phyloP scores from a whole-genome alignment of 2,329 filamentous ascomycete species.

The Talaromyces sp. region DNA sequence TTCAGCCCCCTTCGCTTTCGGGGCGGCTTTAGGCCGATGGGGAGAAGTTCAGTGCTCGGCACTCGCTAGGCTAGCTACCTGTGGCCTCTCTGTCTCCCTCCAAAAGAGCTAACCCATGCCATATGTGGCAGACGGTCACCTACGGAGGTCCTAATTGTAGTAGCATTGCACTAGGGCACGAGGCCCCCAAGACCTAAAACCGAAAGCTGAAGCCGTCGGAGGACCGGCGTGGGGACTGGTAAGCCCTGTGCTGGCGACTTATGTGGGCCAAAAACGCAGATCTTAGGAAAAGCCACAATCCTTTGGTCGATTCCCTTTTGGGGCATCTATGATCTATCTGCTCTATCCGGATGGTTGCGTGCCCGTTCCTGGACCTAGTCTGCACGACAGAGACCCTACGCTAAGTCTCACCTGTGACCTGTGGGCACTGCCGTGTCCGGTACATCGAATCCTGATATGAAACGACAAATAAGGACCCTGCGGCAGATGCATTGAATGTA shows the following conservation, averaged over 20 bases:
- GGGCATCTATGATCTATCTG: background rate
- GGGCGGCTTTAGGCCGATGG: background rate
- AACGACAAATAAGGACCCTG: background rate
- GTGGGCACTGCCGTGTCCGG: background rate
- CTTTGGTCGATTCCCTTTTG: constrained; percentile 3
- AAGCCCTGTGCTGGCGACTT: background rate
- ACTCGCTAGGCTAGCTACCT: background rate
- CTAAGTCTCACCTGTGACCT: background rate
- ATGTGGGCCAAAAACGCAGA: constrained; percentile 5
- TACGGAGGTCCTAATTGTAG: background rate
- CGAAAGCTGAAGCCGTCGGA: background rate
- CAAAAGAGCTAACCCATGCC: background rate
- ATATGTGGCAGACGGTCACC: background rate
- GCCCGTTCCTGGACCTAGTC: background rate
- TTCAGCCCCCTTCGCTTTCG: constrained; percentile 2
- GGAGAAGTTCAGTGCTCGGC: background rate
- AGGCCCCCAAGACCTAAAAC: background rate
- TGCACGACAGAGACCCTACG: background rate
- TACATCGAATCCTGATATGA: background rate
- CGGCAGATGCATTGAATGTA: background rate
- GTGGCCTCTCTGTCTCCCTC: background rate
- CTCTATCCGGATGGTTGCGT: background rate
- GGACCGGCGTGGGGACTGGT: background rate
- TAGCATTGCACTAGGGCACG: background rate
- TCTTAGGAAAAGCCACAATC: constrained; percentile 12